Conservation (phyloP, 768 basidiomycete species). For the Thelephora ganbajun region DNA sequence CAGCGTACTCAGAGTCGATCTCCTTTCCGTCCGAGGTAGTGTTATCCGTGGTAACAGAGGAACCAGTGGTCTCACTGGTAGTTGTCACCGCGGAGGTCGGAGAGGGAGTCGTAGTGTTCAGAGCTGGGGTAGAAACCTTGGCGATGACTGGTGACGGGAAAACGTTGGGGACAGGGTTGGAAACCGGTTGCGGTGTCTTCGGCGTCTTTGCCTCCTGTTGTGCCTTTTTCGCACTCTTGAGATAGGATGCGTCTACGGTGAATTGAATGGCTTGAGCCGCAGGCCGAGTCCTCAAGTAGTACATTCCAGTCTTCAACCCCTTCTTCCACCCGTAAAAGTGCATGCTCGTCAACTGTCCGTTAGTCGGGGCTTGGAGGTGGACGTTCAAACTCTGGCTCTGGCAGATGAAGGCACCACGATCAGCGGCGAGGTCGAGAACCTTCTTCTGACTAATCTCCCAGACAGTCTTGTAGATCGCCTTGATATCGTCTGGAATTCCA, state of each 20-base stretch:
- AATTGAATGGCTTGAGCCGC: conserved; percentile 96
- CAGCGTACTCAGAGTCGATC: conserved; percentile 63
- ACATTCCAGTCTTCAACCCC: conserved; percentile 98
- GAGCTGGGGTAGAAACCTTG: background rate
- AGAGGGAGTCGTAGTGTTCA: conserved; percentile 1
- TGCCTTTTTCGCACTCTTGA: conserved; percentile 37
- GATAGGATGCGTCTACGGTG: conserved; percentile 75
- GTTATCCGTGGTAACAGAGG: conserved; percentile 24
- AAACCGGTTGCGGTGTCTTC: background rate
- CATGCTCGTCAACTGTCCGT: conserved; percentile 90
- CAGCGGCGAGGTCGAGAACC: conserved; percentile 95
- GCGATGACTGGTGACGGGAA: background rate
- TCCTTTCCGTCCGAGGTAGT: conserved; percentile 39
- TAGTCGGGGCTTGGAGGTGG: conserved; percentile 78
- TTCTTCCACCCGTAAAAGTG: conserved; percentile 99
- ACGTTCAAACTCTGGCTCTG: conserved; percentile 93
- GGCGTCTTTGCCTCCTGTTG: conserved; percentile 3
- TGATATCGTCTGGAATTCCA: conserved; percentile 77
- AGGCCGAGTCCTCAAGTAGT: conserved; percentile 89
- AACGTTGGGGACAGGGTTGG: background rate
- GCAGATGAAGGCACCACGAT: conserved; percentile 96
- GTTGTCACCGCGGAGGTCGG: conserved; percentile 1
- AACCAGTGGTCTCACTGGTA: conserved; percentile 7
- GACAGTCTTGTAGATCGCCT: conserved; percentile 99
- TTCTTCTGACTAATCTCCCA: conserved; percentile 99